These are phyloP conservation scores for Linaria vulgaris DNA, from an alignment of 257 asterid species.

Conservation along the genomic window DNA sequence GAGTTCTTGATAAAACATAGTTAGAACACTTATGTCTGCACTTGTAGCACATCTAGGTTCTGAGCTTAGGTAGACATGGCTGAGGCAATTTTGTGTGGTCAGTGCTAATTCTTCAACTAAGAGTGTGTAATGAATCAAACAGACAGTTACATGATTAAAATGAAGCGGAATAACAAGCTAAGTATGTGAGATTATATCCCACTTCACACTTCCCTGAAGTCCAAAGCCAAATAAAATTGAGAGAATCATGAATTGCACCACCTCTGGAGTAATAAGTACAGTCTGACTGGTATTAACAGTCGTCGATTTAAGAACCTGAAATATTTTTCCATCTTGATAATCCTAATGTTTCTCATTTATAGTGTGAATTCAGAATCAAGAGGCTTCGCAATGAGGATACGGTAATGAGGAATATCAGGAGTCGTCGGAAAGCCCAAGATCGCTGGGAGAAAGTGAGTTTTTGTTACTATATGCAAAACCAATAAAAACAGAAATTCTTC, in stretches of 20 bases:
- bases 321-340: conserved; percentile 12
- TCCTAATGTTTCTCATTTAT: conserved; percentile 25
- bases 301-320: background rate
- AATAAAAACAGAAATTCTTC: conserved; percentile 15
- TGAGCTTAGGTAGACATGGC: conserved; percentile 1
- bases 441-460: conserved; percentile 80
- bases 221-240: background rate
- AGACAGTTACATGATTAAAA: conserved; percentile 1
- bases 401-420: conserved; percentile 62
- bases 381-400: conserved; percentile 79
- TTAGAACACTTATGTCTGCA: too few relatives aligned
- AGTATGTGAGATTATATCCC: background rate
- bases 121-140: background rate
- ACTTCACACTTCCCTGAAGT: conserved; percentile 4
- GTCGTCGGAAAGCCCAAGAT: conserved; percentile 74
- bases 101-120: background rate
- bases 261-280: background rate
- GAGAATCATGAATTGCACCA: background rate
- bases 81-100: background rate
- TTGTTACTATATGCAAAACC: conserved; percentile 17
- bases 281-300: background rate
- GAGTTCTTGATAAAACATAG: too few relatives aligned
- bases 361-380: conserved; percentile 88
- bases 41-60: background rate
- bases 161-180: background rate